Evolutionary conservation across 768 basidiomycete species (phyloP).

Genomic region (Imleria badia): DNA sequence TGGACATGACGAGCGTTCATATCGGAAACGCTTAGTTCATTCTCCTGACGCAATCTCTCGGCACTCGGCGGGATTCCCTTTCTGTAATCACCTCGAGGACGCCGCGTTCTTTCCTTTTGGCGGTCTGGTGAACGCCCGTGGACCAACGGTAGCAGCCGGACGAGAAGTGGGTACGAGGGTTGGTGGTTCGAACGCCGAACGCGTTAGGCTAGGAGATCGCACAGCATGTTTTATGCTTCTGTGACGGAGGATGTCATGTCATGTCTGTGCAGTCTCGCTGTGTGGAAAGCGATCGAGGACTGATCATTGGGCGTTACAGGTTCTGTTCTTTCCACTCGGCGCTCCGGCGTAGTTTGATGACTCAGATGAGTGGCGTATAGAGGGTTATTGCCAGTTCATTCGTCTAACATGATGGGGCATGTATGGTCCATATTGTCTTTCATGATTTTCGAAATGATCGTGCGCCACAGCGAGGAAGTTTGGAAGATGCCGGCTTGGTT

Average conservation of each 20-base stretch:
- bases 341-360: background rate
- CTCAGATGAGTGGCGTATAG: background rate
- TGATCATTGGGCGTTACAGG: background rate
- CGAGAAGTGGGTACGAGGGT: constrained; percentile 16
- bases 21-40: constrained; percentile 7
- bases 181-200: background rate
- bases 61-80: constrained; percentile 7
- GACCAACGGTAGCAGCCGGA: background rate
- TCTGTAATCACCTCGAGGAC: constrained; percentile 33
- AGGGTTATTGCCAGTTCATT: background rate
- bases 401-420: background rate
- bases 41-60: constrained; percentile 12
- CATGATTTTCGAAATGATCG: constrained; percentile 13
- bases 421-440: background rate
- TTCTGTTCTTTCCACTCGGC: background rate
- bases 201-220: background rate
- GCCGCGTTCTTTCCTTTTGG: constrained; percentile 21
- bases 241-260: background rate
- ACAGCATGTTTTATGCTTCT: constrained; percentile 5
- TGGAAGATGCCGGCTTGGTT: background rate
- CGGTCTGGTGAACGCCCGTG: background rate
- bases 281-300: constrained; percentile 2
- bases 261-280: background rate
- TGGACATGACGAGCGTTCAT: constrained; percentile 14
- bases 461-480: background rate